phyloP scores from a whole-genome alignment of 257 asterid species.

The Cruciata laevipes region DNA sequence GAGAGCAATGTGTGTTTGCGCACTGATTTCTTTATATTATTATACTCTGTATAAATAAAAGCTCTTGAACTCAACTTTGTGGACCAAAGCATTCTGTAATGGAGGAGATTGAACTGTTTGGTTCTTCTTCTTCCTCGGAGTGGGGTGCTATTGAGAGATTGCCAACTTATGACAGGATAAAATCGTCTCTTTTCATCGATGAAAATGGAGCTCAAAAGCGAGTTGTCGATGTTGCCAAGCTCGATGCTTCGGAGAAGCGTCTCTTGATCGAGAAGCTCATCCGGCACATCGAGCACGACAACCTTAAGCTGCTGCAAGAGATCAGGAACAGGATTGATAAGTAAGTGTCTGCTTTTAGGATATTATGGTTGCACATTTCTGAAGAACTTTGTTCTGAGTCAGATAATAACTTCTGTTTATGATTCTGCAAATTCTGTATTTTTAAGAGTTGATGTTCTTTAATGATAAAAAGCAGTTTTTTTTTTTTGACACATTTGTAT shows the following conservation, averaged over 20 bases:
- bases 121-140: neutral
- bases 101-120: conserved; percentile 11
- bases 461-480: too few species aligned
- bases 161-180: conserved; percentile 30
- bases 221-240: conserved; percentile 35
- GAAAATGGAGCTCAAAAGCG: conserved; percentile 16
- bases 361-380: neutral
- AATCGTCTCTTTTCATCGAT: conserved; percentile 23
- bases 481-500: neutral
- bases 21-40: neutral
- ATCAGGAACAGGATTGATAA: conserved; percentile 30
- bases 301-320: conserved; percentile 28
- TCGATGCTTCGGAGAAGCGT: conserved; percentile 27
- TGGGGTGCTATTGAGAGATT: conserved; percentile 30
- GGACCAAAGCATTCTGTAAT: conserved; percentile 10
- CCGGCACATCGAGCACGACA: conserved; percentile 30
- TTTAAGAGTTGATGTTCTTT: neutral
- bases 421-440: neutral
- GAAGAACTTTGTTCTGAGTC: neutral
- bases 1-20: neutral
- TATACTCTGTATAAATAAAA: too few species aligned
- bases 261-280: conserved; percentile 29
- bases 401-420: neutral
- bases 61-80: neutral
- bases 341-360: conserved; percentile 15